phyloP scores from a whole-genome alignment of 2,329 filamentous ascomycete genomes.

The Esteya vermicola region DNA sequence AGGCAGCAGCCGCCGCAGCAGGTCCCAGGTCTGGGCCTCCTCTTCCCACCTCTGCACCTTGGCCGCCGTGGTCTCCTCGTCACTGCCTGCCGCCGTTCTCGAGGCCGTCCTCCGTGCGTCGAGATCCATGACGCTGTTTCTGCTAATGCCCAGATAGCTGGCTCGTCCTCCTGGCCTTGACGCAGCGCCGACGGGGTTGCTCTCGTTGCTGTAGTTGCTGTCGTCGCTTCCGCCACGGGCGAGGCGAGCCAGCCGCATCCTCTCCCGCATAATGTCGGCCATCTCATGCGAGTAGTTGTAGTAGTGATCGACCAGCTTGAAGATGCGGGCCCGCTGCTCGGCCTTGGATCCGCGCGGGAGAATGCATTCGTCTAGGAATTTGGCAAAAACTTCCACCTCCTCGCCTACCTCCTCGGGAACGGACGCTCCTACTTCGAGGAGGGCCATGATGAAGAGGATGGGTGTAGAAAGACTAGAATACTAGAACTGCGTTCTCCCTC shows the following conservation, averaged over 20 bases:
- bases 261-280: slow-evolving; percentile 26
- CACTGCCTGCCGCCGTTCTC: slow-evolving; percentile 1
- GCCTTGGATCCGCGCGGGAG: slow-evolving; percentile 28
- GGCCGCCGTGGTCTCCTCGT: slow-evolving; percentile 14
- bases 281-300: slow-evolving; percentile 38
- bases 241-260: slow-evolving; percentile 17
- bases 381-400: slow-evolving; percentile 79
- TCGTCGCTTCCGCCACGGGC: slow-evolving; percentile 8
- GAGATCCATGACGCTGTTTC: slow-evolving; percentile 33
- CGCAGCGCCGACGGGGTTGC: no score
- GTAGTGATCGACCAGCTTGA: slow-evolving; percentile 54
- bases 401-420: slow-evolving; percentile 30
- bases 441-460: slow-evolving; percentile 17
- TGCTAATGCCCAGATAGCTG: no score
- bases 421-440: slow-evolving; percentile 23
- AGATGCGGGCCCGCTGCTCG: slow-evolving; percentile 50
- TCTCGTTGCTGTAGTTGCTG: not conserved
- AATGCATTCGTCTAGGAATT: slow-evolving; percentile 63
- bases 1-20: slow-evolving; percentile 62
- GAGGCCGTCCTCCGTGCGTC: slow-evolving; percentile 29
- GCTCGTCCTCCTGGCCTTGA: no score
- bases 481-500: no score
- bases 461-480: no score
- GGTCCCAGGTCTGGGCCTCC: slow-evolving; percentile 83
- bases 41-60: slow-evolving; percentile 56